A percentile compares a stretch with the other conserved stretches of the same genome.
phyloP scores from a whole-genome alignment of 352 stramenopile genomes.

The Globisporangium alternatum region DNA sequence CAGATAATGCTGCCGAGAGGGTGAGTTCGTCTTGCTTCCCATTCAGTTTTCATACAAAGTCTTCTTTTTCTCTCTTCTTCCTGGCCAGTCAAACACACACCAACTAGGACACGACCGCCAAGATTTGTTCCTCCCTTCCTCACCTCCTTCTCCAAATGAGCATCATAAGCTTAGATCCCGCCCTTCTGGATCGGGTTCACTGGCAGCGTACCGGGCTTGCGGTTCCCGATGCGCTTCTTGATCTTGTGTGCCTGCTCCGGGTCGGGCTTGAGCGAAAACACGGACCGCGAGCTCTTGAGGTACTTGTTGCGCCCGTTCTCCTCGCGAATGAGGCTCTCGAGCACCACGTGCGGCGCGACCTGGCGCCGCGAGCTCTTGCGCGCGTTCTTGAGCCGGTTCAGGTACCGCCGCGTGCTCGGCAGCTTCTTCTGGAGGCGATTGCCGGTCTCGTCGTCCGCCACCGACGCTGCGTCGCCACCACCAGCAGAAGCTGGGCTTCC shows the following conservation, averaged over 20 bases:
- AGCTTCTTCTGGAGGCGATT: constrained; percentile 69
- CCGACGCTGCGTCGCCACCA: constrained; percentile 1
- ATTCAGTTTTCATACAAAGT: constrained; percentile 2
- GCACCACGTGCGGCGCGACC: constrained; percentile 68
- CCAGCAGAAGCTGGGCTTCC: constrained; percentile 19
- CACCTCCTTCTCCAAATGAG: not conserved
- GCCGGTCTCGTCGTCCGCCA: constrained; percentile 45
- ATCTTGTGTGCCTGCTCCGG: constrained; percentile 72
- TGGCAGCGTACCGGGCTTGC: constrained; percentile 61
- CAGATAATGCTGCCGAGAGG: no score
- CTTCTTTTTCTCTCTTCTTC: not conserved
- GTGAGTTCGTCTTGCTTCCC: not conserved
- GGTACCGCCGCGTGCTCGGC: constrained; percentile 74
- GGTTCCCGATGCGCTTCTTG: constrained; percentile 71
- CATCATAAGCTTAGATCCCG: constrained; percentile 31
- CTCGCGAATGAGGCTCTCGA: constrained; percentile 79
- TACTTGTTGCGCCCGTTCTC: constrained; percentile 81
- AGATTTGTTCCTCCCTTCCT: not conserved
- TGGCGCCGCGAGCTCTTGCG: constrained; percentile 57
- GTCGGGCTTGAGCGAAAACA: constrained; percentile 71
- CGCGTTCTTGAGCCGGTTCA: constrained; percentile 75
- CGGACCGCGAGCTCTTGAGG: constrained; percentile 75
- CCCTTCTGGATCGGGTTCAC: constrained; percentile 67
- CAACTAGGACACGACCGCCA: not conserved
- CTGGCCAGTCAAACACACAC: not conserved